Base-by-base conservation (phyloP, 2,329 filamentous ascomycete species). In the Ceratocystis harringtonii region DNA sequence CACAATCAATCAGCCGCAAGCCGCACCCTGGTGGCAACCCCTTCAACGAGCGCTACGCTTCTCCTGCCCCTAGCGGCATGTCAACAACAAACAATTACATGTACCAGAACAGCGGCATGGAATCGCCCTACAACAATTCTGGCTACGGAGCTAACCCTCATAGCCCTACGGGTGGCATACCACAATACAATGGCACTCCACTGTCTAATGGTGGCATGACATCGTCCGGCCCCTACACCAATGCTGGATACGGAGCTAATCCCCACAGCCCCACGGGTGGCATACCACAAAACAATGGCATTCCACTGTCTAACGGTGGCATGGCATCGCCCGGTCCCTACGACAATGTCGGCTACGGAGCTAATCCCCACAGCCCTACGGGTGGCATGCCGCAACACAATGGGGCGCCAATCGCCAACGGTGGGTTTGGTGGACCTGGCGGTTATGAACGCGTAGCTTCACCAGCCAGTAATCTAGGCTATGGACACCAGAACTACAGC, bases 91-190 rank as follows among this genome's bases (percentile, higher is more conserved):
- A 45, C 12, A 62, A 36, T 50, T 50, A 52, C 7, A 41, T 61
- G 58, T 65, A 68, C 48, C 67, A 68, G 44, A 61, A 66, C 15
- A 52, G 61, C 36, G 66, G 63, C 25, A 48, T 64, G n/a, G 19
- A 41, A 17, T 60, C 61, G 43, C 65, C 61, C 17, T 30, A 30
- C 5, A 30, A 25, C 28, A 64, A 32, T n/a, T 28, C 36, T 44
- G 55, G 52, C 36, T n/a, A 55, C 45, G 52, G 3, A 44, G 30
- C 62, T 12, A 52, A 43, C 36, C 32, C 43, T 6, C 50, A 58
- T 28, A 61, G 43, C 30, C 44, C 44, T 8, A 57, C 19, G 8
- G 30, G 55, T 17, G 44, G 8, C n/a, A 32, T 19, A 1, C 30
- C 55, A 12, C 32, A 57, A 15, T n/a, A 25, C 17, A 25, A 36